A percentile compares a stretch with the other conserved stretches of the same genome.
These are phyloP conservation scores for Cercospora sp. DNA, from an alignment of 2,329 filamentous ascomycete genomes.

Conservation along the genomic window DNA sequence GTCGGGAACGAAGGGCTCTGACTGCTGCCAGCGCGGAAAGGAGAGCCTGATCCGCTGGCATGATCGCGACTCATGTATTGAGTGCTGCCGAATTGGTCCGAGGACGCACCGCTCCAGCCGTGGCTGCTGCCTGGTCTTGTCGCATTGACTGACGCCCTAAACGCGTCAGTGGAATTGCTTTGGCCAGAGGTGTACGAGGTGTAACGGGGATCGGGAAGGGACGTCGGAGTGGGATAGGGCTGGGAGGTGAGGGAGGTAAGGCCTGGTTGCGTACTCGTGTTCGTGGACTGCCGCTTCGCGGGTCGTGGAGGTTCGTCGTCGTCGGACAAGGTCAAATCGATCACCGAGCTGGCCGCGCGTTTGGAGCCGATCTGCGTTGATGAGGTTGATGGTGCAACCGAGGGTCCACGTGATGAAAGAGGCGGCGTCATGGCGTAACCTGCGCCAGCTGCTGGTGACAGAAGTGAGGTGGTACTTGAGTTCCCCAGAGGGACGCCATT, in stretches of 20 bases:
- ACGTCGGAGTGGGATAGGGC: slow-evolving; percentile 29
- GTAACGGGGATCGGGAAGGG: slow-evolving; percentile 30
- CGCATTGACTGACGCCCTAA: slow-evolving; percentile 29
- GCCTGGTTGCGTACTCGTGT: slow-evolving; percentile 30
- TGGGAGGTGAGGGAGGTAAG: slow-evolving; percentile 21
- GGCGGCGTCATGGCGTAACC: slow-evolving; percentile 48
- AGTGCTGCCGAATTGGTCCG: slow-evolving; percentile 8
- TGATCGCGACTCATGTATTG: slow-evolving; percentile 14
- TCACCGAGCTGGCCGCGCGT: slow-evolving; percentile 48
- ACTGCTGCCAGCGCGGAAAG: slow-evolving; percentile 16
- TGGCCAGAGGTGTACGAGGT: slow-evolving; percentile 19
- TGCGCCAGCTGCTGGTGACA: slow-evolving; percentile 33
- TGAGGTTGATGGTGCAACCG: slow-evolving; percentile 36
- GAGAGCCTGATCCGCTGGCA: slow-evolving; percentile 13
- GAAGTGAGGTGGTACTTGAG: slow-evolving; percentile 25
- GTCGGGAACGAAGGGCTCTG: slow-evolving; percentile 17
- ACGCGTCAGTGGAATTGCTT: slow-evolving; percentile 29
- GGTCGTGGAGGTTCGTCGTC: slow-evolving; percentile 43
- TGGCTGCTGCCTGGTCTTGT: slow-evolving; percentile 25
- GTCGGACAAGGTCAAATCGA: slow-evolving; percentile 53
- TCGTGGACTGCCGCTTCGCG: slow-evolving; percentile 37
- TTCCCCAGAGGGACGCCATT: slow-evolving; percentile 31
- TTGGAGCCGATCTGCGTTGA: slow-evolving; percentile 44
- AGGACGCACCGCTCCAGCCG: slow-evolving; percentile 19
- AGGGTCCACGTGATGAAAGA: slow-evolving; percentile 48